Conservation (phyloP, 495 filamentous ascomycete genomes). For the Staphylotrichum longicolle region DNA sequence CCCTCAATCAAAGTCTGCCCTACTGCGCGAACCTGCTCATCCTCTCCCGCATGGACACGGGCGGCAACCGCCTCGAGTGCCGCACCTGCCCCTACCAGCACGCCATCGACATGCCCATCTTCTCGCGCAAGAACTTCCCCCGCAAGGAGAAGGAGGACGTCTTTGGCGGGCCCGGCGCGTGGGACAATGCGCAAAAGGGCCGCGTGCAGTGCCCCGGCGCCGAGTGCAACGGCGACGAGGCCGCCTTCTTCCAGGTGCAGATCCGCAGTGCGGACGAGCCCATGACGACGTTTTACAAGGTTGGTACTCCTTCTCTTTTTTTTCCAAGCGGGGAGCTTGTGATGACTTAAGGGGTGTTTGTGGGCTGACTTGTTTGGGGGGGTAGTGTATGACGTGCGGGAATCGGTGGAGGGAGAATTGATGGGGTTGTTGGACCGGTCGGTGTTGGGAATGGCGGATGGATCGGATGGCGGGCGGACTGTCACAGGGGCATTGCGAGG, state of each 20-base stretch:
- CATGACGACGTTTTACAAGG: slow-evolving; percentile 95
- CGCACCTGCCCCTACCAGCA: slow-evolving; percentile 90
- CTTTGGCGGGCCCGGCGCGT: slow-evolving; percentile 79
- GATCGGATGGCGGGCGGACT: neutral
- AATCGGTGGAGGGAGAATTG: slow-evolving; percentile 58
- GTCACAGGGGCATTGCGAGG: slow-evolving; percentile 27
- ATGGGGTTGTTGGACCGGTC: neutral
- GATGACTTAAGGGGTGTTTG: neutral
- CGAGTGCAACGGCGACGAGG: slow-evolving; percentile 70
- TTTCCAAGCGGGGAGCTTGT: neutral
- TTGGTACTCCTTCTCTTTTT: slow-evolving; percentile 36
- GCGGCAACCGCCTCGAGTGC: slow-evolving; percentile 75
- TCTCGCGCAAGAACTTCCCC: slow-evolving; percentile 70
- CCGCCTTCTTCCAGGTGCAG: slow-evolving; percentile 94
- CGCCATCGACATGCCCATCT: slow-evolving; percentile 67
- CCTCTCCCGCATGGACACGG: slow-evolving; percentile 46
- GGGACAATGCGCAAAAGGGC: slow-evolving; percentile 83
- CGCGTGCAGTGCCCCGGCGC: slow-evolving; percentile 73
- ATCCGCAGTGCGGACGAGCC: slow-evolving; percentile 98
- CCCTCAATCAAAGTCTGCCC: slow-evolving; percentile 66
- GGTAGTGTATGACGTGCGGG: slow-evolving; percentile 59
- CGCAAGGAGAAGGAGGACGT: slow-evolving; percentile 87
- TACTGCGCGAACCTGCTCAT: slow-evolving; percentile 87
- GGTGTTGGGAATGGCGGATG: neutral
- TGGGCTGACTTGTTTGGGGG: slow-evolving; percentile 23